Evolutionary conservation across 495 filamentous ascomycete species (phyloP).

Genomic region (Elasticomyces elasticus): DNA sequence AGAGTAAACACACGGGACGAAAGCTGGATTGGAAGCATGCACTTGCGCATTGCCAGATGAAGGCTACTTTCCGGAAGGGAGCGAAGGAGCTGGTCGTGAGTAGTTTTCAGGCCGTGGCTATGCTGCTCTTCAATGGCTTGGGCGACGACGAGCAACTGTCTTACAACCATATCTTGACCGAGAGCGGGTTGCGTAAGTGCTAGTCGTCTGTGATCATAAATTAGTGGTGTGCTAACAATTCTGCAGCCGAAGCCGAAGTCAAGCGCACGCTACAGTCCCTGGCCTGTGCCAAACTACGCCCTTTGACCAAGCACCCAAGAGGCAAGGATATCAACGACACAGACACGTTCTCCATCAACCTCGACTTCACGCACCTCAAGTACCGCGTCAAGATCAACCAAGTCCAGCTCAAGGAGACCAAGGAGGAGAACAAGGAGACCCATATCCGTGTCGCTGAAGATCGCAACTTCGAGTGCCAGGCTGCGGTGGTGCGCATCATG

Average conservation of each 20-base stretch:
- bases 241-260: slow-evolving; percentile 59
- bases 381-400: slow-evolving; percentile 97
- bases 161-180: slow-evolving; percentile 59
- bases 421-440: slow-evolving; percentile 81
- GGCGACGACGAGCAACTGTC: slow-evolving; percentile 44
- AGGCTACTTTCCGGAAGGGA: slow-evolving; percentile 64
- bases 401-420: slow-evolving; percentile 91
- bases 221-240: slow-evolving; percentile 24
- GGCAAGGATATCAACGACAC: slow-evolving; percentile 64
- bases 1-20: slow-evolving; percentile 74
- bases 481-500: slow-evolving; percentile 94
- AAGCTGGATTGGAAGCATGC: slow-evolving; percentile 87
- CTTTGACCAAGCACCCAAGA: slow-evolving; percentile 79
- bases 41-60: slow-evolving; percentile 75
- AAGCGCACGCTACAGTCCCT: slow-evolving; percentile 87
- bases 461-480: slow-evolving; percentile 89
- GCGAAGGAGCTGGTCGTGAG: slow-evolving; percentile 78
- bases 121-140: slow-evolving; percentile 82
- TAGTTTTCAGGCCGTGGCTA: slow-evolving; percentile 81
- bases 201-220: neutral
- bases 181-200: slow-evolving; percentile 56
- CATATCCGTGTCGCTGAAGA: slow-evolving; percentile 83
- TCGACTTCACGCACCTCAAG: slow-evolving; percentile 64
- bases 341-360: slow-evolving; percentile 76
- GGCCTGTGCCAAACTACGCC: slow-evolving; percentile 76